These are phyloP conservation scores for Wickerhamiella nectarea DNA, from an alignment of 805 yeast species.

Conservation along the genomic window DNA sequence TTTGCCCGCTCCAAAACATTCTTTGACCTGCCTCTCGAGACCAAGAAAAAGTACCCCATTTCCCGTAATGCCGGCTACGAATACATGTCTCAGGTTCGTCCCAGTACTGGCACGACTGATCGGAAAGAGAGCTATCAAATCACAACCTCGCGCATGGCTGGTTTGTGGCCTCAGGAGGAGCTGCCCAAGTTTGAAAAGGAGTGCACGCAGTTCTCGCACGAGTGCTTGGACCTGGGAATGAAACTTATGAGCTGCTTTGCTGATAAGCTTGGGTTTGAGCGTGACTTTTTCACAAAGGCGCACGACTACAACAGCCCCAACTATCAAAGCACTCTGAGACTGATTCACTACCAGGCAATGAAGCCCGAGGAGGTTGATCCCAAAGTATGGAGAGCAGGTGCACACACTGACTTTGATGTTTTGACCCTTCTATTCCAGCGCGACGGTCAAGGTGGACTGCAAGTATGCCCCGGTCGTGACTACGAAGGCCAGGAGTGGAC, in stretches of 20 bases:
- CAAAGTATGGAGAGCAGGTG: conserved; percentile 14
- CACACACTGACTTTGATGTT: conserved; percentile 14
- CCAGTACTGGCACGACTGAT: conserved; percentile 15
- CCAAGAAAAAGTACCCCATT: conserved; percentile 8
- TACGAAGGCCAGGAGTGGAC: conserved; percentile 12
- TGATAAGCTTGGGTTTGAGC: conserved; percentile 9
- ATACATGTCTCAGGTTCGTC: conserved; percentile 13
- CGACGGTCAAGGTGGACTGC: conserved; percentile 14
- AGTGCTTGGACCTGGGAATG: conserved; percentile 11
- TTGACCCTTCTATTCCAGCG: conserved; percentile 14
- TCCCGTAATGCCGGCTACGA: conserved; percentile 14
- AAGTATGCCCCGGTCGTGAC: conserved; percentile 14
- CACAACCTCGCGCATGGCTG: conserved; percentile 13
- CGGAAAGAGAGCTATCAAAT: conserved; percentile 15
- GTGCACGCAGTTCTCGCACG: conserved; percentile 8
- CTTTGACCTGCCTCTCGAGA: conserved; percentile 9
- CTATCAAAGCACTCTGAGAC: conserved; percentile 15
- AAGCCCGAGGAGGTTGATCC: conserved; percentile 9
- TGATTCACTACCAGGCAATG: conserved; percentile 12
- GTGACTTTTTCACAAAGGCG: conserved; percentile 7
- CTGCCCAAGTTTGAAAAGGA: conserved; percentile 6
- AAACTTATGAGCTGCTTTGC: conserved; percentile 11
- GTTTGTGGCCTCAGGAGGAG: conserved; percentile 12
- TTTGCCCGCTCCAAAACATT: conserved; percentile 10
- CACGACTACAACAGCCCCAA: conserved; percentile 6